Evolutionary conservation across 179 eudicot species (phyloP).

Genomic region (Spergularia azorica): DNA sequence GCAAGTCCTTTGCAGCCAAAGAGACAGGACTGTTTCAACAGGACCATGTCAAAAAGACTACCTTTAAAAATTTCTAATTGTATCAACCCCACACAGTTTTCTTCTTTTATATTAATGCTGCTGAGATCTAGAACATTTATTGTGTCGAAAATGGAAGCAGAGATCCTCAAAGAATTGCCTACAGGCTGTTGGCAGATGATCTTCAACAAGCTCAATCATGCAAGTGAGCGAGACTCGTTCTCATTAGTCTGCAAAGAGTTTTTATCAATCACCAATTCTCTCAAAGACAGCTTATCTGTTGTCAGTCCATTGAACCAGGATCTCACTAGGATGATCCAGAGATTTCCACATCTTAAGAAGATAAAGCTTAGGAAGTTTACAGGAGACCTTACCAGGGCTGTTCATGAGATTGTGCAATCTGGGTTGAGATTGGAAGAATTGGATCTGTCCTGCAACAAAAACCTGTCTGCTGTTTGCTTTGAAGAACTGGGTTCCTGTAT

Average conservation of each 20-base stretch:
- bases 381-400: slow-evolving; percentile 23
- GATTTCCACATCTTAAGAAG: slow-evolving; percentile 27
- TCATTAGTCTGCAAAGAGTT: slow-evolving; percentile 45
- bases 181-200: slow-evolving; percentile 43
- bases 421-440: slow-evolving; percentile 33
- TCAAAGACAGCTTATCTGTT: slow-evolving; percentile 22
- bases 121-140: not conserved
- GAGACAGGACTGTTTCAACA: slow-evolving; percentile 3
- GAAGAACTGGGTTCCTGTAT: slow-evolving; percentile 26
- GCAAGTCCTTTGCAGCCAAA: slow-evolving; percentile 1
- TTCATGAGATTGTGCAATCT: slow-evolving; percentile 27
- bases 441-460: slow-evolving; percentile 19
- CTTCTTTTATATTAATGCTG: not conserved
- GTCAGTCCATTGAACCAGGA: slow-evolving; percentile 17
- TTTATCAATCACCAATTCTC: slow-evolving; percentile 24
- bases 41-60: not conserved
- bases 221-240: slow-evolving; percentile 25
- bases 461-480: slow-evolving; percentile 18
- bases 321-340: slow-evolving; percentile 24
- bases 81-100: not conserved
- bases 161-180: slow-evolving; percentile 18
- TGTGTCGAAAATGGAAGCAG: slow-evolving; percentile 22
- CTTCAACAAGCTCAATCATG: slow-evolving; percentile 26
- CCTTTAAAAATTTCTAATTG: not conserved
- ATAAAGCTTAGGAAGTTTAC: slow-evolving; percentile 15